A percentile compares a stretch with the other conserved stretches of the same genome.
phyloP scores from a whole-genome alignment of 805 yeast species.

The Metschnikowia orientalis region DNA sequence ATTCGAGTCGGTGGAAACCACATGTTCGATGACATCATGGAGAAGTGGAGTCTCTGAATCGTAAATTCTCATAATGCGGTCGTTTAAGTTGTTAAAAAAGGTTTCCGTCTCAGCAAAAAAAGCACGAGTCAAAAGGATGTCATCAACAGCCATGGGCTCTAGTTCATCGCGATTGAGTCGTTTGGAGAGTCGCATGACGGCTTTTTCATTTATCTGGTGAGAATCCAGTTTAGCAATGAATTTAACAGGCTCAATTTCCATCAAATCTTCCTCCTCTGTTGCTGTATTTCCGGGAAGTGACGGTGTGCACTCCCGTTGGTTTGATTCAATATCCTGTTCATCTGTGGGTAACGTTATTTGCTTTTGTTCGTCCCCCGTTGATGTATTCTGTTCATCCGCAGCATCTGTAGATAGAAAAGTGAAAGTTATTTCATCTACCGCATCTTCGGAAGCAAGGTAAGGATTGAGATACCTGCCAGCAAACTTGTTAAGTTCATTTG shows the following conservation, averaged over 20 bases:
- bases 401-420: constrained; percentile 14
- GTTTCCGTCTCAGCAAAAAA: constrained; percentile 26
- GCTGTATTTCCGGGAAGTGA: too few species aligned
- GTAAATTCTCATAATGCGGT: constrained; percentile 8
- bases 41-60: constrained; percentile 5
- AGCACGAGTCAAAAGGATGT: constrained; percentile 19
- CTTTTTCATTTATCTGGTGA: too few species aligned
- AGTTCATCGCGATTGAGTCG: constrained; percentile 27
- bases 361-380: too few species aligned
- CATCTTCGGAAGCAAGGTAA: constrained; percentile 45
- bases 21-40: constrained; percentile 12
- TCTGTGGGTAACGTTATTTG: too few species aligned
- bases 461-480: constrained; percentile 47
- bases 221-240: too few species aligned
- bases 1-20: constrained; percentile 6
- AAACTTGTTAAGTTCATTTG: constrained; percentile 34
- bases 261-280: too few species aligned
- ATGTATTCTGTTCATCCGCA: too few species aligned
- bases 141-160: constrained; percentile 18
- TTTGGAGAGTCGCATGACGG: constrained; percentile 28
- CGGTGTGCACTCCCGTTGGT: too few species aligned
- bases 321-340: too few species aligned
- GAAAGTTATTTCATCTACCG: constrained; percentile 44
- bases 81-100: constrained; percentile 23
- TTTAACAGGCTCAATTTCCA: too few species aligned